A percentile compares a stretch with the other conserved stretches of the same genome.
phyloP scores from a whole-genome alignment of 805 yeast species.

The Cyberlindnera nakhonratchasimensis region DNA sequence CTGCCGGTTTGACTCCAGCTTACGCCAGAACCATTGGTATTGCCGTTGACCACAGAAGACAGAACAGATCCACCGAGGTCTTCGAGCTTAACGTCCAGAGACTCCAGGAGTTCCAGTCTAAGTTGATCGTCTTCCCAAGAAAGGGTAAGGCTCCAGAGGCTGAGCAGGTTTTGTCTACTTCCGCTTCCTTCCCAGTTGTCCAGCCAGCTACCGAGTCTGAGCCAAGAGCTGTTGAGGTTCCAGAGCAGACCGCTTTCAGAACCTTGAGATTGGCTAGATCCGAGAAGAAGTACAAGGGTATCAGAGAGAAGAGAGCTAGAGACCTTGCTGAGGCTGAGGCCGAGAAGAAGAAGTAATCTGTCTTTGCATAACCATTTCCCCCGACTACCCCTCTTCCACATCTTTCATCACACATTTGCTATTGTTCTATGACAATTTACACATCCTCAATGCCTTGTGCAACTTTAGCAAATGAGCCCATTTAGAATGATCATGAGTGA shows the following conservation, averaged over 20 bases:
- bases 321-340: slow-evolving; percentile 99
- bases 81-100: slow-evolving; percentile 93
- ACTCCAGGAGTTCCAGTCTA: slow-evolving; percentile 93
- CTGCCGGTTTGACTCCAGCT: slow-evolving; percentile 89
- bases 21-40: slow-evolving; percentile 98
- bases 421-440: neutral
- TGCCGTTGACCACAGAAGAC: slow-evolving; percentile 99
- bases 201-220: slow-evolving; percentile 69
- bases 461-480: neutral
- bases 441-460: neutral
- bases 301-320: slow-evolving; percentile 95
- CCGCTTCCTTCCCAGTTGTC: slow-evolving; percentile 88
- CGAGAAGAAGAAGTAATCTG: slow-evolving; percentile 91
- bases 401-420: neutral
- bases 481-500: slow-evolving; percentile 1
- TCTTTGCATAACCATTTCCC: neutral
- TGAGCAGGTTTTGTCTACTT: slow-evolving; percentile 68
- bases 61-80: slow-evolving; percentile 95
- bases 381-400: too few relatives aligned
- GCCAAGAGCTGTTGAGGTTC: slow-evolving; percentile 80
- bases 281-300: slow-evolving; percentile 90
- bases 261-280: slow-evolving; percentile 95
- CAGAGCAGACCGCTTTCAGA: slow-evolving; percentile 78
- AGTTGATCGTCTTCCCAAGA: slow-evolving; percentile 94
- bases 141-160: slow-evolving; percentile 80